Base-by-base conservation (phyloP, 2,329 filamentous ascomycete species). In the Arachnomyces sp. region DNA sequence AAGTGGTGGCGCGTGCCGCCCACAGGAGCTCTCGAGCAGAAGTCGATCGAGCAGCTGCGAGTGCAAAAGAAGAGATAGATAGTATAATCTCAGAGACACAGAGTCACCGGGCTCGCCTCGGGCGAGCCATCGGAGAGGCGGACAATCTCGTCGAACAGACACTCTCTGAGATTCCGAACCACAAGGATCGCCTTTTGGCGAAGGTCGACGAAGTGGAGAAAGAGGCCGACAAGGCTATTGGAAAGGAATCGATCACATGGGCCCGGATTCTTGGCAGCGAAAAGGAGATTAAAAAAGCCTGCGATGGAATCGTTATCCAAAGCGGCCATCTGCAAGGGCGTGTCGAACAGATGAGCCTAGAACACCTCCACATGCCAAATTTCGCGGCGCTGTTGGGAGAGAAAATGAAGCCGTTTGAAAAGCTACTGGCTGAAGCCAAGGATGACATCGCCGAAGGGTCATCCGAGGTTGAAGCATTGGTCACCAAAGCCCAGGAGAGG, bases 361-460 rank as follows among this genome's bases (percentile, higher is more conserved):
- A 41, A 9, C 16, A 21, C 16, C 3, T 12, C 13, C 28, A 28
- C 11, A 25, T 9, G 25, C 33, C 39, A 3, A 28, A 33, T n/a
- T 28, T 16, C 15, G 16, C 31, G 12, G 17, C 29, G 7, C n/a
- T 36, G 17, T 29, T 31, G 12, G 9, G n/a, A 11, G 33, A 36
- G 4, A 13, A 31, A 11, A 31, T 36, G 13, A 33, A 21, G 12
- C 13, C 17, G 3, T 41, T 41, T 16, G 36, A 36, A 28, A 17
- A 41, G 5, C 31, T 28, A 15, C 16, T 41, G n/a, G 28, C 28
- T 4, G n/a, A n/a, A 12, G 21, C 29, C 21, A 36, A 41, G 12
- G 34, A 14, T 29, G 39, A 40, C 4, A 21, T 40, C 15, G 31
- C 30, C 2, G 11, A 18, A 29, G 38, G 31, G 28, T 30, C 36